Base-by-base conservation (phyloP, 108 stramenopile genomes). In the Conticribra guillardii region DNA sequence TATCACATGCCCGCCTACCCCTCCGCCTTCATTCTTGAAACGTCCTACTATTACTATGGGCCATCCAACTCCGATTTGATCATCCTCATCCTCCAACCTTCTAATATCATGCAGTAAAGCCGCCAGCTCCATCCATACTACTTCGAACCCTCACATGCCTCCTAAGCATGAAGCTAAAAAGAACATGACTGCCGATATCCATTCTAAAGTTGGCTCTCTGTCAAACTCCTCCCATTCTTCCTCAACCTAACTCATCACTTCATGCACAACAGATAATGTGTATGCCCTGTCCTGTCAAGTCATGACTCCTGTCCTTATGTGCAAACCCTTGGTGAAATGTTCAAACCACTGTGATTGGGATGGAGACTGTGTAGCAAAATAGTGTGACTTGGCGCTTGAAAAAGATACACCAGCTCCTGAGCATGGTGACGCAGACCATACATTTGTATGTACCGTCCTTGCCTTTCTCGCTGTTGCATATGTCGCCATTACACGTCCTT, bases 101-200 rank as follows among this genome's bases (percentile, higher is more conserved):
- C n/a, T 1, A 17, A 65, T 22, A 26, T 65, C 64, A 54, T 65
- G 37, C 0, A 50, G 22, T 11, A 65, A 33, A 2, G 64, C 64
- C 2, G 52, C 64, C 1, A 65, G 50, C 14, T 65, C 64, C 29
- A 37, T 63, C 61, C 44, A 63, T 15, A 63, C 49, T 1, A 50
- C 61, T 50, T 63, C 49, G 29, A 44, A 63, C 16, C 61, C 61
- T 1, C 47, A 15, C 61, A 63, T 50, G 7, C 61, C 61, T 27
- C 61, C 64, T 22, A 52, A 52, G 50, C 27, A 65, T 4, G 64
- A 37, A 8, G 52, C n/a, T n/a, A n/a, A n/a, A n/a, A n/a, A n/a
- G n/a, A n/a, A n/a, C n/a, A n/a, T n/a, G n/a, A n/a, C n/a, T 5
- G n/a, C 22, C n/a, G 3, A 52, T 26, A 32, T 65, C 50, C 1